These are phyloP conservation scores for Xylaria telfairii DNA, from an alignment of 495 filamentous ascomycete genomes.

Conservation along the genomic window DNA sequence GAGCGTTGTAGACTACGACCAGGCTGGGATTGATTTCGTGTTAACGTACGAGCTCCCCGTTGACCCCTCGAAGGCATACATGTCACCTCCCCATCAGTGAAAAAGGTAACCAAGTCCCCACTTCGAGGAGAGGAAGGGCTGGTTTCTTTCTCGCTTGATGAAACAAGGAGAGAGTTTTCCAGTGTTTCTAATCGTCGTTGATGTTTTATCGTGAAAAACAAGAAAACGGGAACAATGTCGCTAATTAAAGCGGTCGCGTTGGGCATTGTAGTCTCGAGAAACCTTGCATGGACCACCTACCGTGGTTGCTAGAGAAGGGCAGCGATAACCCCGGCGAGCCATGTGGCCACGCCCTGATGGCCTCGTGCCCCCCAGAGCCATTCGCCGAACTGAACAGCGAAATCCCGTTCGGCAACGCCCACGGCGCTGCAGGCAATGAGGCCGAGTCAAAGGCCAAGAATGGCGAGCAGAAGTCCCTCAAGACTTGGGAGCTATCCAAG, in stretches of 20 bases:
- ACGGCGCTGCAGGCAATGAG: conserved; percentile 18
- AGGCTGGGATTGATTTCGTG: conserved; percentile 94
- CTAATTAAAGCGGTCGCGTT: conserved; percentile 44
- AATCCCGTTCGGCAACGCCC: conserved; percentile 56
- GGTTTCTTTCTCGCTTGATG: conserved; percentile 32
- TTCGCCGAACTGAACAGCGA: conserved; percentile 52
- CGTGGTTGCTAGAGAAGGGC: conserved; percentile 69
- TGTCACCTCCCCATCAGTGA: conserved; percentile 67
- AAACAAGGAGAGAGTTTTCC: conserved; percentile 34
- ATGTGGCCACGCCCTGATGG: conserved; percentile 88
- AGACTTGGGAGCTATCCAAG: conserved; percentile 74
- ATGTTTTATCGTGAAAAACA: conserved; percentile 6
- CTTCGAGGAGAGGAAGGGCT: conserved; percentile 48
- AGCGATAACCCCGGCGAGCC: conserved; percentile 59
- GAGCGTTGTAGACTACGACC: conserved; percentile 74
- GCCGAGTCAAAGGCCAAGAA: conserved; percentile 40
- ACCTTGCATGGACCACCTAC: conserved; percentile 94
- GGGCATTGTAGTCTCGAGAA: conserved; percentile 76
- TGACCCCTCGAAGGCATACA: conserved; percentile 64
- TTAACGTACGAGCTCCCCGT: conserved; percentile 76
- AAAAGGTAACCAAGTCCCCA: conserved; percentile 65
- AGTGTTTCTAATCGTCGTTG: conserved; percentile 17
- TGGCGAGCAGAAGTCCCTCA: conserved; percentile 50
- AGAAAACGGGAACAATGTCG: conserved; percentile 31
- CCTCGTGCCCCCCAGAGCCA: conserved; percentile 77